Conservation (phyloP, 768 basidiomycete genomes). For the Amanita molliuscula region DNA sequence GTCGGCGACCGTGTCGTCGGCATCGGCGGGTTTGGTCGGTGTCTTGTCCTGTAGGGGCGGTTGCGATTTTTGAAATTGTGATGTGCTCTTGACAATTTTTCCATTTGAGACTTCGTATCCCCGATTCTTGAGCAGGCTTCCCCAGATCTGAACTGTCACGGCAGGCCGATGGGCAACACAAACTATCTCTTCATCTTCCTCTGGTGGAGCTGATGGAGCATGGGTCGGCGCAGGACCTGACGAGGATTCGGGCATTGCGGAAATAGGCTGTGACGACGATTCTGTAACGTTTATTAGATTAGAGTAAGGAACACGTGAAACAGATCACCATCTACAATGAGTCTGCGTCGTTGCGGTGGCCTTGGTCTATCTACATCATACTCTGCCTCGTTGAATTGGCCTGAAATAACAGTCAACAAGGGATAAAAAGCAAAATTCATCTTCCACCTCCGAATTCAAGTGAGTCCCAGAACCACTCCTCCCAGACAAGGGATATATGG, state of each 20-base stretch:
- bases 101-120: constrained; percentile 55
- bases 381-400: constrained; percentile 50
- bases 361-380: constrained; percentile 53
- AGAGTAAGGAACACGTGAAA: constrained; percentile 11
- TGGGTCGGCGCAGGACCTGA: constrained; percentile 7
- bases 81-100: constrained; percentile 51
- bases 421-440: background rate
- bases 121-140: constrained; percentile 51
- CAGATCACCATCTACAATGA: constrained; percentile 15
- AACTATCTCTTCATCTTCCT: constrained; percentile 46
- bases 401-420: constrained; percentile 18
- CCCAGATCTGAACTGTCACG: constrained; percentile 62
- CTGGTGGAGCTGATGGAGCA: constrained; percentile 15
- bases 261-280: constrained; percentile 15
- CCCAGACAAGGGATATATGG: constrained; percentile 76
- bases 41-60: constrained; percentile 7
- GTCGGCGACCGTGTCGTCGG: constrained; percentile 8
- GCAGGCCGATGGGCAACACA: constrained; percentile 48
- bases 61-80: constrained; percentile 25
- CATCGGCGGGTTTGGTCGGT: constrained; percentile 10
- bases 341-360: constrained; percentile 45
- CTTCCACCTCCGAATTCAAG: constrained; percentile 57
- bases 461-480: constrained; percentile 97
- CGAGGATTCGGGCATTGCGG: constrained; percentile 13
- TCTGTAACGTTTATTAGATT: constrained; percentile 11